phyloP scores from a whole-genome alignment of 305 asterid species.

The Nicotiana rustica region DNA sequence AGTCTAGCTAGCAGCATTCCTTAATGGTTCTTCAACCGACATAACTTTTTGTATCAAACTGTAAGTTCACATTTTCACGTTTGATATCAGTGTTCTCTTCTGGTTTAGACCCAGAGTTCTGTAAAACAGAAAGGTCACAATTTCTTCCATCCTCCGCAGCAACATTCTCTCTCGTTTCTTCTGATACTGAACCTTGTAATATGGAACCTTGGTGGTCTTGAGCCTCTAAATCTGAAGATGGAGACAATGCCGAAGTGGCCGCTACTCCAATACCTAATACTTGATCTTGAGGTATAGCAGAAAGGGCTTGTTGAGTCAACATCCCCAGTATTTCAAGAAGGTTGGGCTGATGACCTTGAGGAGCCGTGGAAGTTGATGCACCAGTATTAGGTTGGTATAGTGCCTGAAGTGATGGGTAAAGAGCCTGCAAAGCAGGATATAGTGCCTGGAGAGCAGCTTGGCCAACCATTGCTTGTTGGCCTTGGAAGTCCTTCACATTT shows the following conservation, averaged over 20 bases:
- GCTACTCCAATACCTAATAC: slow-evolving; percentile 32
- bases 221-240: slow-evolving; percentile 31
- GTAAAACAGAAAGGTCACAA: slow-evolving; percentile 16
- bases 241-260: slow-evolving; percentile 29
- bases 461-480: slow-evolving; percentile 51
- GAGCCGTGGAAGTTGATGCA: slow-evolving; percentile 46
- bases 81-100: slow-evolving; percentile 13
- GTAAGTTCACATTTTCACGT: slow-evolving; percentile 25
- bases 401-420: slow-evolving; percentile 45
- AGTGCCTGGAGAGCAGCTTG: slow-evolving; percentile 55
- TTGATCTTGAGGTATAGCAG: slow-evolving; percentile 41
- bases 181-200: slow-evolving; percentile 19
- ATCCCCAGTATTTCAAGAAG: slow-evolving; percentile 39
- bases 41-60: slow-evolving; percentile 9
- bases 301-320: slow-evolving; percentile 39
- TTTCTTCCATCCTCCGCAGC: slow-evolving; percentile 8
- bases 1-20: neutral
- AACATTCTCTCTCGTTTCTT: neutral
- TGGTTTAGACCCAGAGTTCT: neutral
- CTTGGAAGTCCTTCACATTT: slow-evolving; percentile 61
- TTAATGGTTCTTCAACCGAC: slow-evolving; percentile 31
- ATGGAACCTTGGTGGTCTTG: slow-evolving; percentile 35
- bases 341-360: slow-evolving; percentile 49
- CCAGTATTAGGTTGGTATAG: slow-evolving; percentile 43
- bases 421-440: slow-evolving; percentile 54